These are phyloP conservation scores for Fusarium globosum DNA, from an alignment of 2,329 filamentous ascomycete species.

Conservation along the genomic window DNA sequence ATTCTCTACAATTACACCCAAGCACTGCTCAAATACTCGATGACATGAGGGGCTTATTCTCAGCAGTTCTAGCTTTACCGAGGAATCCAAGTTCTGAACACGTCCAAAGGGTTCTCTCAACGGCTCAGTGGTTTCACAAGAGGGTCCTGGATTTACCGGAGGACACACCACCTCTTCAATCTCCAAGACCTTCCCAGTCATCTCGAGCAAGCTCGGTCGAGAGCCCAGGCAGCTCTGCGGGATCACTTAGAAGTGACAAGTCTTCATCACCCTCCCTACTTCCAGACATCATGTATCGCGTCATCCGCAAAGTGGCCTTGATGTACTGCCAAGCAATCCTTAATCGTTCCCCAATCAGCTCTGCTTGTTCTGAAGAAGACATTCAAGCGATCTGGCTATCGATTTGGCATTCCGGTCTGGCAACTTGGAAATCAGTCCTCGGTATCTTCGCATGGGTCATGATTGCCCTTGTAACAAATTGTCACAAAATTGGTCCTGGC, in stretches of 20 bases:
- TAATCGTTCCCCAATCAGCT: slow-evolving; percentile 55
- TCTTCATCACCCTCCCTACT: slow-evolving; percentile 35
- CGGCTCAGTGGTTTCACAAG: slow-evolving; percentile 54
- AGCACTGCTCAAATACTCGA: slow-evolving; percentile 63
- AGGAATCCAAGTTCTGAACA: slow-evolving; percentile 49
- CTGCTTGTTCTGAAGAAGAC: slow-evolving; percentile 53
- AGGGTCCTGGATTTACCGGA: slow-evolving; percentile 52
- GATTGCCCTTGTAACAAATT: slow-evolving; percentile 55
- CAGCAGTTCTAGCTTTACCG: slow-evolving; percentile 55
- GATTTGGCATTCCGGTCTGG: slow-evolving; percentile 59
- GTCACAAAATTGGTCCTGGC: slow-evolving; percentile 53
- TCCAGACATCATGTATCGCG: slow-evolving; percentile 59
- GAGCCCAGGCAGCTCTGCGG: slow-evolving; percentile 26
- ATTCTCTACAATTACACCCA: slow-evolving; percentile 57
- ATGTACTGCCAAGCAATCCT: slow-evolving; percentile 61
- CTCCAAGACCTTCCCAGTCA: slow-evolving; percentile 18
- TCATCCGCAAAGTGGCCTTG: slow-evolving; percentile 58
- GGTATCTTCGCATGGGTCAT: slow-evolving; percentile 63
- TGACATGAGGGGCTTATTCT: slow-evolving; percentile 61
- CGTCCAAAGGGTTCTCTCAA: slow-evolving; percentile 52
- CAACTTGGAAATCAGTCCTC: slow-evolving; percentile 58
- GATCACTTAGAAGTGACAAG: slow-evolving; percentile 26
- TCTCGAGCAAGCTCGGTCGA: slow-evolving; percentile 26
- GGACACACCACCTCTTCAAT: slow-evolving; percentile 33
- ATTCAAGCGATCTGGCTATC: slow-evolving; percentile 59